Evolutionary conservation across 2,329 filamentous ascomycete species (phyloP), one percentile per base, ranked within the genome.

Genomic region (Hawksworthiomyces lignivorus): DNA sequence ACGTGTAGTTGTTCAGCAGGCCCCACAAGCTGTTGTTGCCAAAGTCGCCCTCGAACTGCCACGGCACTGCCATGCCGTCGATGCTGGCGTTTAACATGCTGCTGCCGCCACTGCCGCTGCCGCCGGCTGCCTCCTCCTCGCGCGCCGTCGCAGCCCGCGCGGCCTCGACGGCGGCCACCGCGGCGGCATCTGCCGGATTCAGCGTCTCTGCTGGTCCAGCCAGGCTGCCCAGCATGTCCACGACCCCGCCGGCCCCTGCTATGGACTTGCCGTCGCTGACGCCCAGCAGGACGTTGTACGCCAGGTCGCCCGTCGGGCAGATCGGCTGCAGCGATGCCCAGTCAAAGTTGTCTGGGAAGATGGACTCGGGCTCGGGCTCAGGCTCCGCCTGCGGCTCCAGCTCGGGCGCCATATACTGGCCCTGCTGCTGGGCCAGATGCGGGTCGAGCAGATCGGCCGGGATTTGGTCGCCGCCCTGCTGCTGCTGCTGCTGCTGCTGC

Each of bases 31-130:
- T 76, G 50, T 75, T 72, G 36, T 65, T 64, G 3, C 65, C 67
- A 57, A 76, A 75, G 43, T 68, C 71, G 2, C 73, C 73, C 19
- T 68, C 72, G 57, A 77, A 77, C 45, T 71, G 65, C 68, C 68
- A 72, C 21, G 58, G 50, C 22, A 50, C 41, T 2, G 29, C 30
- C 2, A 30, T 35, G 20, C 39, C 48, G 36, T 47, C 46, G 10
- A 45, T 39, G 3, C 17, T 31, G 7, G 41, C 27, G 30, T 18
- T 19, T 17, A 15, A 5, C 15, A 10, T 7, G 7, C 15, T 36
- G 2, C 33, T 37, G 7, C 19, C 27, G 14, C 17, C 30, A 7
- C 29, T 22, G 18, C 11, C 30, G 9, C 11, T 12, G 3, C 3
- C 7, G 10, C 15, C 29, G 9, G 30, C 42, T 9, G 27, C 17